Base-by-base conservation (phyloP, 805 yeast genomes). In the Clavispora santaluciae region DNA sequence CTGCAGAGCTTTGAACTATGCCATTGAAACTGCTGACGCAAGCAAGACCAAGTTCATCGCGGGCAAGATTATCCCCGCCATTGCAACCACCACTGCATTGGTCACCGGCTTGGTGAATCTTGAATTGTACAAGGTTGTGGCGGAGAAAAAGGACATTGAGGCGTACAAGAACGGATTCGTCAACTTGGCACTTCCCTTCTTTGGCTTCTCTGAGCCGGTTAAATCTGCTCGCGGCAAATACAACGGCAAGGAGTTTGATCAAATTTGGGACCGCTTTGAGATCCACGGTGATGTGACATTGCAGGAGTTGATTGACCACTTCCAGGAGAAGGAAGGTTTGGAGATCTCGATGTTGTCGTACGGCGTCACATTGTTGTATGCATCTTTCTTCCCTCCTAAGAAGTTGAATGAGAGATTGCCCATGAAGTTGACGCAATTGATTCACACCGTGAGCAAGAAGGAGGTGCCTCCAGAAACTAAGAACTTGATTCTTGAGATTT, bases 41-140 rank as follows among this genome's bases (percentile, higher is more conserved):
- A 81, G 82, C 38, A 87, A 85, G 70, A 93, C 99, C 28, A 93
- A 93, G 70, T 88, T 91, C 56, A 91, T 93, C 61, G 99, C 99
- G 6, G 99, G 99, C 36, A 83, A 95, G 66, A 93, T 93, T 51
- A 93, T 93, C 51, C 99, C 99, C 12, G 99, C 99, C 16, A 93
- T 93, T 70, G 99, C 99, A 26, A 93, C 99, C 2, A 93, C 99
- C 1, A 93, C 99, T n/a, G 95, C 97, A 8, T 70, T 90, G 52
- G 99, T 93, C 17, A 87, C 99, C 6, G 99, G 99, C 36, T 73
- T 93, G 56, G 95, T 89, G 18, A 86, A 95, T 56, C 69, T 93
- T 51, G 99, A 93, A 66, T 72, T 91, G 43, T 86, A 86, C 72
- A 93, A 93, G 70, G 91, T 93, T 48, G 86, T 80, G 34, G 95